A percentile compares a stretch with the other conserved stretches of the same genome.
Evolutionary conservation across 1,139 yeast species (phyloP).

Genomic region (Yamadazyma membranifaciens): DNA sequence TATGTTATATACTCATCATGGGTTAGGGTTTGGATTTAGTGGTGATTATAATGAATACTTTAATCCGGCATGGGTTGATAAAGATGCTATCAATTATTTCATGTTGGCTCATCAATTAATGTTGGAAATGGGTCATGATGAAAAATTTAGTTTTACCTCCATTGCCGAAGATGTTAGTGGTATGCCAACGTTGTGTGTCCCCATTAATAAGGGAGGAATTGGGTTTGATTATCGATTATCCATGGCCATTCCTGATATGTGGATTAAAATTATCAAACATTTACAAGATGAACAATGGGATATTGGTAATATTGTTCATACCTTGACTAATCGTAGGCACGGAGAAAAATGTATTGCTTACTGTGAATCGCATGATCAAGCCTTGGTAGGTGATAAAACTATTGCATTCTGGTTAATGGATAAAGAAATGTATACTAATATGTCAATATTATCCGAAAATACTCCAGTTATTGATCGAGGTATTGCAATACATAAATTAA

Average conservation of each 20-base stretch:
- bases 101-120: slow-evolving; percentile 85
- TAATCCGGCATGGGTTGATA: slow-evolving; percentile 77
- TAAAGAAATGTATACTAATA: slow-evolving; percentile 95
- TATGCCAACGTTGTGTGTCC: slow-evolving; percentile 89
- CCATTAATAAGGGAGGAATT: slow-evolving; percentile 74
- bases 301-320: slow-evolving; percentile 72
- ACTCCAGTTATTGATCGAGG: slow-evolving; percentile 87
- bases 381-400: slow-evolving; percentile 95
- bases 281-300: slow-evolving; percentile 89
- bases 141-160: slow-evolving; percentile 57
- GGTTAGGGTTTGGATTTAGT: slow-evolving; percentile 82
- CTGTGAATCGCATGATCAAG: slow-evolving; percentile 97
- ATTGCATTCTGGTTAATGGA: slow-evolving; percentile 98
- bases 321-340: slow-evolving; percentile 85
- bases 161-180: slow-evolving; percentile 98
- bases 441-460: slow-evolving; percentile 73
- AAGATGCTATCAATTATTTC: slow-evolving; percentile 81
- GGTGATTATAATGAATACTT: slow-evolving; percentile 94
- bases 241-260: slow-evolving; percentile 99
- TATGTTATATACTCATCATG: slow-evolving; percentile 91
- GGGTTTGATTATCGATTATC: slow-evolving; percentile 93
- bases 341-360: slow-evolving; percentile 89
- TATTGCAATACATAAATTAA: slow-evolving; percentile 83
- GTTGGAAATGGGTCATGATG: slow-evolving; percentile 43
- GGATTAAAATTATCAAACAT: slow-evolving; percentile 92